Evolutionary conservation across 225 moss, liverwort and hornwort genomes (phyloP).

Genomic region (Physcomitrium patens): DNA sequence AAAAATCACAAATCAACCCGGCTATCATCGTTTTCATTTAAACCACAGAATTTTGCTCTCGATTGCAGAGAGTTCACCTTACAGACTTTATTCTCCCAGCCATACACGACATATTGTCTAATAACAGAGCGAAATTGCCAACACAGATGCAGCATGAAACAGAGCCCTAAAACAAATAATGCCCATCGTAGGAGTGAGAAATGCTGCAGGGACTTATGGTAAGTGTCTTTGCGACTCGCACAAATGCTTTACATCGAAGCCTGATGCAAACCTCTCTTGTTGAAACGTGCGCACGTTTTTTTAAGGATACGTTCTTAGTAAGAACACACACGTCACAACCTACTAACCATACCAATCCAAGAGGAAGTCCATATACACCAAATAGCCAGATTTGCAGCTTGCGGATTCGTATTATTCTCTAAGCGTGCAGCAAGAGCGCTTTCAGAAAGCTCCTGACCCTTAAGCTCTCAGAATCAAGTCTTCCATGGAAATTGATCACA

Average conservation of each 20-base stretch:
- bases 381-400: not conserved
- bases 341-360: slow-evolving; percentile 6
- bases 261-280: not conserved
- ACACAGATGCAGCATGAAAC: not conserved
- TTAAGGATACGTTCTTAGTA: not conserved
- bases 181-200: not conserved
- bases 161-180: slow-evolving; percentile 25
- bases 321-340: too few species aligned
- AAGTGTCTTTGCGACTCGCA: not conserved
- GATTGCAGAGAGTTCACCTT: not conserved
- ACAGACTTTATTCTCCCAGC: not conserved
- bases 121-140: not conserved
- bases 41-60: not conserved
- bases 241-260: not conserved
- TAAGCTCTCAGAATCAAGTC: not conserved
- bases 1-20: not conserved
- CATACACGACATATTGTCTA: not conserved
- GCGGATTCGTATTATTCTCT: not conserved
- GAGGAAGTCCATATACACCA: slow-evolving; percentile 2
- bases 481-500: not conserved
- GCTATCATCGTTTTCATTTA: not conserved
- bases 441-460: not conserved
- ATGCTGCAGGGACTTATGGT: not conserved
- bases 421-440: not conserved
- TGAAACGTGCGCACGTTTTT: not conserved